Percentiles rank a stretch among this genome's conserved stretches.
Evolutionary conservation across 2,329 filamentous ascomycete species (phyloP).

Genomic region (Teratosphaeria nubilosa): DNA sequence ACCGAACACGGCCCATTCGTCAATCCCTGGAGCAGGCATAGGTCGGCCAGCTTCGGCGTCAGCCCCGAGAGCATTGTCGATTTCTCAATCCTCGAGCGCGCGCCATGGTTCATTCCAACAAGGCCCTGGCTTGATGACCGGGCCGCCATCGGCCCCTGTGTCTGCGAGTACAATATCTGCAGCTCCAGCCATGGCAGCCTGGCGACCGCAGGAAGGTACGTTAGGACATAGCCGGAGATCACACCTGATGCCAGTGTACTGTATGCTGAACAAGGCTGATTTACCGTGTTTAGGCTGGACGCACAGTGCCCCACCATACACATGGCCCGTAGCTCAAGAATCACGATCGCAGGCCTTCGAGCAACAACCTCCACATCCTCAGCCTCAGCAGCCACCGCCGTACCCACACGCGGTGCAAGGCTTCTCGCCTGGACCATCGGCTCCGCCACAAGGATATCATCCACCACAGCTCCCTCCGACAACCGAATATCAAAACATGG

Average conservation of each 20-base stretch:
- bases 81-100: slow-evolving; percentile 13
- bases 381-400: slow-evolving; percentile 2
- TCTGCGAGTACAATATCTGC: slow-evolving; percentile 6
- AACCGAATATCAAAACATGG: slow-evolving; percentile 11
- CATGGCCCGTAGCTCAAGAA: slow-evolving; percentile 15
- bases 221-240: slow-evolving; percentile 4
- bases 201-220: slow-evolving; percentile 20
- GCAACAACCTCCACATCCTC: neutral
- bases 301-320: slow-evolving; percentile 12
- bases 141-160: slow-evolving; percentile 7
- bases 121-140: slow-evolving; percentile 9
- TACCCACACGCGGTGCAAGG: slow-evolving; percentile 6
- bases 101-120: slow-evolving; percentile 22
- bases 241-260: slow-evolving; percentile 4
- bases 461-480: slow-evolving; percentile 9
- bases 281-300: slow-evolving; percentile 11
- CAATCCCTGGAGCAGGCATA: slow-evolving; percentile 14
- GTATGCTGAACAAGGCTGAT: slow-evolving; percentile 9
- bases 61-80: slow-evolving; percentile 16
- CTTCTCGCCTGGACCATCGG: slow-evolving; percentile 3
- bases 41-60: slow-evolving; percentile 17
- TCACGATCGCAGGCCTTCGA: slow-evolving; percentile 16
- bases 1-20: slow-evolving; percentile 8
- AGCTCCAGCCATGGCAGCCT: slow-evolving; percentile 14
- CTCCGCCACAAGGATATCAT: slow-evolving; percentile 8